Evolutionary conservation across 225 moss, liverwort and hornwort genomes (phyloP).

Genomic region (Asterella californica): DNA sequence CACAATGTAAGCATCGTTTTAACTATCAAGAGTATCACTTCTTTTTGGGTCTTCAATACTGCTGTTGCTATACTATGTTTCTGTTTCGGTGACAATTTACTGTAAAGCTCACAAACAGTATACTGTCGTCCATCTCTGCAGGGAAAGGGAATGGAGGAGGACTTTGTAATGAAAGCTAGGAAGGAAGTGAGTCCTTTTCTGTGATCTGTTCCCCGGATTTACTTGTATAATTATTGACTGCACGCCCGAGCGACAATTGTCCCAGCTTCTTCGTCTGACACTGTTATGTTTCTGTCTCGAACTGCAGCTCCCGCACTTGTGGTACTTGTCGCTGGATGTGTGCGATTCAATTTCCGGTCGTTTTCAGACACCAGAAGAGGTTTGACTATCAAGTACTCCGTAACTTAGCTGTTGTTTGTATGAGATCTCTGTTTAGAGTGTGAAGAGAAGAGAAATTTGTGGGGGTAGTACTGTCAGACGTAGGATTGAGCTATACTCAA

Average conservation of each 20-base stretch:
- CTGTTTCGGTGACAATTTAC: not conserved
- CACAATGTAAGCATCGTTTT: slow-evolving; percentile 49
- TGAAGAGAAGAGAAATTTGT: too few relatives aligned
- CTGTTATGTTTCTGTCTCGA: not conserved
- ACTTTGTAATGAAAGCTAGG: slow-evolving; percentile 43
- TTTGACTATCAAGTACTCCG: slow-evolving; percentile 15
- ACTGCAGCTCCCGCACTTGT: slow-evolving; percentile 58
- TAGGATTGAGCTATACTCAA: too few relatives aligned
- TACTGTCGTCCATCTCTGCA: slow-evolving; percentile 22
- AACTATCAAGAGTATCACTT: not conserved
- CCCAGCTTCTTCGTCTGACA: not conserved
- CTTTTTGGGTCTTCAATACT: not conserved
- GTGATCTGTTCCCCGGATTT: not conserved
- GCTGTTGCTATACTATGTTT: not conserved
- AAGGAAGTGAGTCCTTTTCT: slow-evolving; percentile 33
- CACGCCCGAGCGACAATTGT: not conserved
- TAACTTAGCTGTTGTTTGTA: too few relatives aligned
- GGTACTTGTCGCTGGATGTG: slow-evolving; percentile 57
- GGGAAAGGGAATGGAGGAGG: slow-evolving; percentile 60
- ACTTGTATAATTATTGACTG: not conserved
- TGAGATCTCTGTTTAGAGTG: too few relatives aligned
- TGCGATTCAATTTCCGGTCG: slow-evolving; percentile 46
- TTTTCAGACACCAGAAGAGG: slow-evolving; percentile 31
- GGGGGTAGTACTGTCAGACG: too few relatives aligned
- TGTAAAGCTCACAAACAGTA: not conserved